A percentile compares a stretch with the other conserved stretches of the same genome.
These are phyloP conservation scores for Trichoderma brevicompactum DNA, from an alignment of 2,329 filamentous ascomycete genomes.

Conservation along the genomic window DNA sequence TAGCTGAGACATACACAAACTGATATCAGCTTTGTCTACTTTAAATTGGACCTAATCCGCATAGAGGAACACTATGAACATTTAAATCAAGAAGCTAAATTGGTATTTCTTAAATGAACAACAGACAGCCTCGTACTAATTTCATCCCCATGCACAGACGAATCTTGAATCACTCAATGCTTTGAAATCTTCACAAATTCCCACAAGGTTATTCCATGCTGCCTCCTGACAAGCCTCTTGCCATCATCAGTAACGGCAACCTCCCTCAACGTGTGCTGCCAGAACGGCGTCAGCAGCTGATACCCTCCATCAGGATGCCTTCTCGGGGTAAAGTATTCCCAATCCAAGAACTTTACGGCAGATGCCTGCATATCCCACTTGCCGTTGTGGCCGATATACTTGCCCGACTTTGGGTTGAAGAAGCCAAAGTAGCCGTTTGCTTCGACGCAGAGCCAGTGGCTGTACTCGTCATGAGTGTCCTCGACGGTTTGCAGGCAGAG, in stretches of 20 bases:
- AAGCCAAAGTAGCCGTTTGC: background rate
- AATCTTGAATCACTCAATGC: background rate
- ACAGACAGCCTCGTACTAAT: no score
- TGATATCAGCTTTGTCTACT: no score
- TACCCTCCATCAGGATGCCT: conserved; percentile 27
- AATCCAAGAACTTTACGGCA: background rate
- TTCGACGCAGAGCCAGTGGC: background rate
- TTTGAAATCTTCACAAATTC: conserved; percentile 13
- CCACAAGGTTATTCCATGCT: conserved; percentile 23
- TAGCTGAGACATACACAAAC: no score
- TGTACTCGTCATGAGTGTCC: background rate
- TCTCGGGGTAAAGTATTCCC: conserved; percentile 9
- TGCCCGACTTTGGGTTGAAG: background rate
- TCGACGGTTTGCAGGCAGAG: background rate
- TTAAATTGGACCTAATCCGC: no score
- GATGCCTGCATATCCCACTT: background rate
- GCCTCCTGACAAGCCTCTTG: background rate
- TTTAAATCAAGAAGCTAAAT: no score
- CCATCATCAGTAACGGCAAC: conserved; percentile 21
- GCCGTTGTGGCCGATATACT: conserved; percentile 14
- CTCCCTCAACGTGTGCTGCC: conserved; percentile 6
- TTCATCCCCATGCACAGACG: background rate
- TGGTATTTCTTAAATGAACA: no score
- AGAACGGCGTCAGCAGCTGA: conserved; percentile 13
- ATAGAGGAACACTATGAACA: no score